Evolutionary conservation across 495 filamentous ascomycete species (phyloP).

Genomic region (Penicillium samsonianum): DNA sequence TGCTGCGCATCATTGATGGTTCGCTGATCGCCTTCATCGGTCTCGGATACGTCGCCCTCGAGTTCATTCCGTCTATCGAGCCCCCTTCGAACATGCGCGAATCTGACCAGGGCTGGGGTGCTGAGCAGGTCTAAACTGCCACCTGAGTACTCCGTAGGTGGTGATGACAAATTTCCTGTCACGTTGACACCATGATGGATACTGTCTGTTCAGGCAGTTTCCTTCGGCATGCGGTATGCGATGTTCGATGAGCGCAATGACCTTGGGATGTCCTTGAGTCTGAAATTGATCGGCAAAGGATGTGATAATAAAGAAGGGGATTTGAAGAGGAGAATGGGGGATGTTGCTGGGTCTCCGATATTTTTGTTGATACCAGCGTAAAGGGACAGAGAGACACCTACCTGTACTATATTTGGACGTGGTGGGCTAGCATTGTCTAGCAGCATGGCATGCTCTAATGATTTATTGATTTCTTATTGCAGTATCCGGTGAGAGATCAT

Average conservation of each 20-base stretch:
- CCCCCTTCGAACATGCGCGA: conserved; percentile 98
- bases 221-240: neutral
- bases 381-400: conserved; percentile 7
- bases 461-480: conserved; percentile 5
- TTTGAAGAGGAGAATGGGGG: neutral
- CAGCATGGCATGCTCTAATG: conserved; percentile 13
- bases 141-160: neutral
- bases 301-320: neutral
- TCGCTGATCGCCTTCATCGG: conserved; percentile 74
- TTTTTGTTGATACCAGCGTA: conserved; percentile 6
- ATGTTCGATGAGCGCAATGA: neutral
- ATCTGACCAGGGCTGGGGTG: conserved; percentile 84
- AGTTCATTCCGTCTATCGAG: conserved; percentile 95
- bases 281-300: neutral
- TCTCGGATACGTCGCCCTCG: conserved; percentile 75
- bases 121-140: conserved; percentile 73
- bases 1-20: conserved; percentile 63
- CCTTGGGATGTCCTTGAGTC: neutral
- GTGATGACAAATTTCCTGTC: conserved; percentile 8
- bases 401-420: conserved; percentile 23
- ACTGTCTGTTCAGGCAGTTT: neutral
- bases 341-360: conserved; percentile 3
- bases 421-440: neutral
- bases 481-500: conserved; percentile 3
- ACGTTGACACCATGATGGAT: neutral